A percentile compares a stretch with the other conserved stretches of the same genome.
Evolutionary conservation across 2,329 filamentous ascomycete genomes (phyloP).

Genomic region (Cadophora malorum): DNA sequence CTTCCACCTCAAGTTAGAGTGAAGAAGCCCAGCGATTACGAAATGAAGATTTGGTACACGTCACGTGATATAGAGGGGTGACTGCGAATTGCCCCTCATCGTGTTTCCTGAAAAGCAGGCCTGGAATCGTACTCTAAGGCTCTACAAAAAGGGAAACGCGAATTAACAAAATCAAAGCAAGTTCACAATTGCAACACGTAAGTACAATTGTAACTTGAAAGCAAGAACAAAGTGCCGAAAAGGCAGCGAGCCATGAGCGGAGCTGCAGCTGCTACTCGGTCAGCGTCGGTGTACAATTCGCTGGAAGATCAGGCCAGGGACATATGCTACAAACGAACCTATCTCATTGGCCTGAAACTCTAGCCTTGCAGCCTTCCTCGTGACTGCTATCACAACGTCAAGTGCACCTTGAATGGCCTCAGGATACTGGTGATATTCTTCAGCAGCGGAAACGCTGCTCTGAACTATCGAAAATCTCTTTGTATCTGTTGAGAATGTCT

Average conservation of each 20-base stretch:
- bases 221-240: not conserved
- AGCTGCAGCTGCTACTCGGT: conserved; percentile 2
- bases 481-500: conserved; percentile 24
- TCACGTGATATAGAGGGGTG: not conserved
- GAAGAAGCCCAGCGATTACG: not conserved
- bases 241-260: not conserved
- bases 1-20: not conserved
- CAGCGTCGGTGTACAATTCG: conserved; percentile 4
- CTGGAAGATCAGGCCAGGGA: not conserved
- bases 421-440: not conserved
- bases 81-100: not conserved
- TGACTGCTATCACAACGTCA: not conserved
- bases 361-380: conserved; percentile 9
- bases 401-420: conserved; percentile 9
- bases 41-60: not conserved
- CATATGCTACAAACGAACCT: not conserved
- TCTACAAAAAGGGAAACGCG: not conserved
- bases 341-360: not conserved
- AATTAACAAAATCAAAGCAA: not conserved
- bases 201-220: not conserved
- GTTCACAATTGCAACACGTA: not conserved
- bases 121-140: not conserved
- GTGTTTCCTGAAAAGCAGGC: not conserved
- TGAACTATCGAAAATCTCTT: not conserved
- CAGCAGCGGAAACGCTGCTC: not conserved